Conservation (phyloP, 2,329 filamentous ascomycete species). For the Xylariales sp. region DNA sequence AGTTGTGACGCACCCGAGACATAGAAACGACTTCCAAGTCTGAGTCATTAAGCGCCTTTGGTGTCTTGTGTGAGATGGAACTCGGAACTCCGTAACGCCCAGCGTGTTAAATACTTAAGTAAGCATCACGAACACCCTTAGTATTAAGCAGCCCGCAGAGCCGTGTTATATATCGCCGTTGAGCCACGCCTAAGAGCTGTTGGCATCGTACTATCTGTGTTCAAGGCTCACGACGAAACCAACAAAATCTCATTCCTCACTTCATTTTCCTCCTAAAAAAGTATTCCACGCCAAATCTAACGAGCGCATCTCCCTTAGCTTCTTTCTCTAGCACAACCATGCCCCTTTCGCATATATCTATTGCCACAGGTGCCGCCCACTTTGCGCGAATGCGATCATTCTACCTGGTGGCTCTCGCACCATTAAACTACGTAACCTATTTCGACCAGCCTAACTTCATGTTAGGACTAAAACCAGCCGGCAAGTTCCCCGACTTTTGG, state of each 20-base stretch:
- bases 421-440: slow-evolving; percentile 38
- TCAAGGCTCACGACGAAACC: background rate
- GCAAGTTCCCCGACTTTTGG: slow-evolving; percentile 38
- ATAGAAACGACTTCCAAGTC: background rate
- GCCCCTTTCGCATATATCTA: slow-evolving; percentile 37
- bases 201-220: background rate
- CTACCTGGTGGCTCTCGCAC: slow-evolving; percentile 36
- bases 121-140: background rate
- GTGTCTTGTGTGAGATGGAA: slow-evolving; percentile 22
- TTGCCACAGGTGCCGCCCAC: slow-evolving; percentile 33
- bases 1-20: background rate
- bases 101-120: background rate
- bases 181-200: background rate
- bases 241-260: background rate
- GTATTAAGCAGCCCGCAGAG: background rate
- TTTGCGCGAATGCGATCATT: slow-evolving; percentile 38
- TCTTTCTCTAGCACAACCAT: slow-evolving; percentile 16
- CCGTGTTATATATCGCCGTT: slow-evolving; percentile 14
- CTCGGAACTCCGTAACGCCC: slow-evolving; percentile 28
- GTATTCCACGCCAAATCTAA: background rate
- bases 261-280: background rate
- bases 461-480: slow-evolving; percentile 33
- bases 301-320: background rate
- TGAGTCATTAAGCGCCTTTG: slow-evolving; percentile 11
- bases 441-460: slow-evolving; percentile 32